Evolutionary conservation across 192 early-diverging fungal genomes (phyloP).

Genomic region (Kappamyces sp.): DNA sequence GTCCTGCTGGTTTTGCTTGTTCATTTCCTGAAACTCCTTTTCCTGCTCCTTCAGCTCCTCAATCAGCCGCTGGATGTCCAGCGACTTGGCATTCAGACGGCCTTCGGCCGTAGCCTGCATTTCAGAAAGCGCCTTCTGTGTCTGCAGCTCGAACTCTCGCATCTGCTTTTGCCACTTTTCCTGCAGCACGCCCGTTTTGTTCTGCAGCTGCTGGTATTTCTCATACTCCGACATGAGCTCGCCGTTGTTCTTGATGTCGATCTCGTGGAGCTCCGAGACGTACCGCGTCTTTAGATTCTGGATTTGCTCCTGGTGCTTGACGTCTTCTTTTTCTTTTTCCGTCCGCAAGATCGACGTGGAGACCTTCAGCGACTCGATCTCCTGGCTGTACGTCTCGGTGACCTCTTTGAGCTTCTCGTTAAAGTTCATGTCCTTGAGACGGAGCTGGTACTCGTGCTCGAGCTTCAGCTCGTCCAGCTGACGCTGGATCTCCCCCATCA

Average conservation of each 20-base stretch:
- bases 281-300: conserved; percentile 22
- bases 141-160: conserved; percentile 28
- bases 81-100: conserved; percentile 28
- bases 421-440: conserved; percentile 56
- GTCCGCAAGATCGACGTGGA: conserved; percentile 32
- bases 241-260: conserved; percentile 48
- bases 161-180: conserved; percentile 42
- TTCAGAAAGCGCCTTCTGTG: conserved; percentile 24
- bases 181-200: conserved; percentile 28
- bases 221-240: conserved; percentile 56
- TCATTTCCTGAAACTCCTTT: conserved; percentile 41
- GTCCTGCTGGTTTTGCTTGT: conserved; percentile 38
- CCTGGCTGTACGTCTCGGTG: conserved; percentile 41
- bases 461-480: conserved; percentile 52
- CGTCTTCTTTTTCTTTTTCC: conserved; percentile 54
- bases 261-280: conserved; percentile 39
- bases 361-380: conserved; percentile 51
- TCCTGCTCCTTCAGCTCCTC: conserved; percentile 31
- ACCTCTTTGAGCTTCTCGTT: conserved; percentile 56
- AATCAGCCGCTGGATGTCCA: conserved; percentile 33
- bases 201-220: conserved; percentile 45
- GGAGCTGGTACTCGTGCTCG: conserved; percentile 61
- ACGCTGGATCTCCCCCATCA: conserved; percentile 41
- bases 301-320: conserved; percentile 45
- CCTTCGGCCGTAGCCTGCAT: conserved; percentile 39